Evolutionary conservation across 306 rosid species (phyloP).

Genomic region (Spatholobus suberectus): DNA sequence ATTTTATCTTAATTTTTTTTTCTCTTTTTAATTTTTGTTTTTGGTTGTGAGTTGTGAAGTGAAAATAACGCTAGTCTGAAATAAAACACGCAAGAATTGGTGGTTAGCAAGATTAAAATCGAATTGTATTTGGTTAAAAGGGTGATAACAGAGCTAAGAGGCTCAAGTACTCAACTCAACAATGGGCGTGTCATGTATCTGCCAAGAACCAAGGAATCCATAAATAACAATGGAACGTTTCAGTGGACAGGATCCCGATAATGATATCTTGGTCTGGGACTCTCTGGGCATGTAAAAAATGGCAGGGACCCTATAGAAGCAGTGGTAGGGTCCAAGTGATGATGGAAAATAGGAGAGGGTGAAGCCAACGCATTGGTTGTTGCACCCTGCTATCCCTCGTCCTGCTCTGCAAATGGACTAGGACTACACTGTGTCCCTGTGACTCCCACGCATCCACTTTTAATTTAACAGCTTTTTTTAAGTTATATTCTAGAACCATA

Average conservation of each 20-base stretch:
- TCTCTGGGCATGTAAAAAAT: constrained; percentile 19
- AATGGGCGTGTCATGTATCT: too few relatives aligned
- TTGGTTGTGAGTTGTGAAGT: too few relatives aligned
- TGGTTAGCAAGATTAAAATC: too few relatives aligned
- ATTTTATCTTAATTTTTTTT: too few relatives aligned
- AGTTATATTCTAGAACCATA: background rate
- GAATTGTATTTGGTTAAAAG: too few relatives aligned
- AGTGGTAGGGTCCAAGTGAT: constrained; percentile 44
- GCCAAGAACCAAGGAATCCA: constrained; percentile 13
- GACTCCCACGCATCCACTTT: background rate
- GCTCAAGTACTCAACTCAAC: too few relatives aligned
- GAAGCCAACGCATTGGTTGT: background rate
- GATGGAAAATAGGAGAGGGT: background rate
- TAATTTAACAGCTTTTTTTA: background rate
- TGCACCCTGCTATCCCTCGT: constrained; percentile 18
- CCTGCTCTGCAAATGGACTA: constrained; percentile 18
- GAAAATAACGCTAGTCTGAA: too few relatives aligned
- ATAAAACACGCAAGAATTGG: too few relatives aligned
- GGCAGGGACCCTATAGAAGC: constrained; percentile 7
- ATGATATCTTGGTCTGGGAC: constrained; percentile 49
- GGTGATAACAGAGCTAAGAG: too few relatives aligned
- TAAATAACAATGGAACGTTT: constrained; percentile 27
- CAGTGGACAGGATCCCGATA: constrained; percentile 52
- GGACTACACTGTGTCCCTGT: background rate
- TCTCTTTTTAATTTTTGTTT: too few relatives aligned